phyloP scores from a whole-genome alignment of 192 early-diverging fungal species.

The Coemansia umbellata region DNA sequence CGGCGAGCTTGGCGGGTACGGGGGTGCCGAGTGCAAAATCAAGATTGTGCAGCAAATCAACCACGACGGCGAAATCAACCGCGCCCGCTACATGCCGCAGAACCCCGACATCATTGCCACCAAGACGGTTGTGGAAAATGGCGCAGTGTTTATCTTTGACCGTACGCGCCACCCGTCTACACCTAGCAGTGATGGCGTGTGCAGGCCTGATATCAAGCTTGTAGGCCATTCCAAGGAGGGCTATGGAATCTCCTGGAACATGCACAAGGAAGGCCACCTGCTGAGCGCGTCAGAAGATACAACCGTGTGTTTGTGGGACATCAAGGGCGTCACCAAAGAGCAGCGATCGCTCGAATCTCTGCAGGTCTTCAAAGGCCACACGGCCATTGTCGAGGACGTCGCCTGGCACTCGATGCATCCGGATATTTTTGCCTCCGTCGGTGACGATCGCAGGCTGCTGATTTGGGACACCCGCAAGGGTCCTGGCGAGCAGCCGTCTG shows the following conservation, averaged over 20 bases:
- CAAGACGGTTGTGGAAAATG: slow-evolving; percentile 71
- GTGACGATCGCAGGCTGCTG: slow-evolving; percentile 89
- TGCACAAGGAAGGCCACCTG: slow-evolving; percentile 69
- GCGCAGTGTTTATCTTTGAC: slow-evolving; percentile 97
- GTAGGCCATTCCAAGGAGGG: slow-evolving; percentile 91
- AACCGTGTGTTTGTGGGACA: slow-evolving; percentile 92
- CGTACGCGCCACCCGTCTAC: slow-evolving; percentile 81
- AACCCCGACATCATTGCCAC: slow-evolving; percentile 96
- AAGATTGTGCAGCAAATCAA: slow-evolving; percentile 87
- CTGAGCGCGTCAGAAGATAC: slow-evolving; percentile 91
- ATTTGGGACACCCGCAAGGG: slow-evolving; percentile 93
- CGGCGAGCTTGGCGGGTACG: slow-evolving; percentile 76
- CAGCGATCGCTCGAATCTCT: slow-evolving; percentile 70
- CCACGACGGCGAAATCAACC: slow-evolving; percentile 97
- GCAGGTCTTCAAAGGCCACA: slow-evolving; percentile 79
- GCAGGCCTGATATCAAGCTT: slow-evolving; percentile 82
- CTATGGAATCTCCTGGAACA: slow-evolving; percentile 94
- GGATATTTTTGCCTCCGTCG: slow-evolving; percentile 92
- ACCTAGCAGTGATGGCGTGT: slow-evolving; percentile 71
- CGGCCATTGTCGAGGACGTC: slow-evolving; percentile 94
- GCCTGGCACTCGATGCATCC: slow-evolving; percentile 85
- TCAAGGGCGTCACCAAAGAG: slow-evolving; percentile 73
- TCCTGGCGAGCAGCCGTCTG: slow-evolving; percentile 57
- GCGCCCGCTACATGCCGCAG: slow-evolving; percentile 96
- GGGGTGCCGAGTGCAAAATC: slow-evolving; percentile 80